phyloP scores from a whole-genome alignment of 2,329 filamentous ascomycete species.

The Coniochaeta ligniaria region DNA sequence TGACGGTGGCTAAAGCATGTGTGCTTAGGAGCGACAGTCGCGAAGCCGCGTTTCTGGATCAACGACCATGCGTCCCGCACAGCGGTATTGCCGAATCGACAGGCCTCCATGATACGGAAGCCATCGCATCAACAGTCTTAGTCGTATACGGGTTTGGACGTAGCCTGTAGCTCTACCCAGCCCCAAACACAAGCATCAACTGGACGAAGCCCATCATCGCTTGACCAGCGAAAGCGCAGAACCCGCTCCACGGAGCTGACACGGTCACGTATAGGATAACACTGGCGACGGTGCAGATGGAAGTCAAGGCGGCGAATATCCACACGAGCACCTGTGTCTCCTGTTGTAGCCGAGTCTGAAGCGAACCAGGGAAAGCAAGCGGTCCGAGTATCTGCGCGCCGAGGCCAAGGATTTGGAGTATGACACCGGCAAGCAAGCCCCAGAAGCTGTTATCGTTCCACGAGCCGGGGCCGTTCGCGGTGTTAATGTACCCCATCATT shows the following conservation, averaged over 20 bases:
- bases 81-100: no score
- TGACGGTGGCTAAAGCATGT: no score
- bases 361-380: not conserved
- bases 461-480: not conserved
- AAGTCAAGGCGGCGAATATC: not conserved
- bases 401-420: not conserved
- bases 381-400: not conserved
- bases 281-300: not conserved
- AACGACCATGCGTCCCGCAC: no score
- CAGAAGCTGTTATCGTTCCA: not conserved
- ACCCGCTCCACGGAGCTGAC: not conserved
- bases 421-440: not conserved
- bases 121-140: no score
- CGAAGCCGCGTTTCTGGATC: no score
- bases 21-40: no score
- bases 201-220: not conserved
- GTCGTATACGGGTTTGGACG: no score
- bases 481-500: not conserved
- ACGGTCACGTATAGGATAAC: not conserved
- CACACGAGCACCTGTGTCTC: not conserved
- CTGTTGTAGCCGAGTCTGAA: not conserved
- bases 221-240: not conserved
- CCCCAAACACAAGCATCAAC: not conserved
- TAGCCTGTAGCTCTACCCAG: not conserved
- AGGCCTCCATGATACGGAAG: no score